A percentile compares a stretch with the other conserved stretches of the same genome.
Conservation (phyloP, 768 basidiomycete genomes). For the Krasilnikovozyma curviuscula region DNA sequence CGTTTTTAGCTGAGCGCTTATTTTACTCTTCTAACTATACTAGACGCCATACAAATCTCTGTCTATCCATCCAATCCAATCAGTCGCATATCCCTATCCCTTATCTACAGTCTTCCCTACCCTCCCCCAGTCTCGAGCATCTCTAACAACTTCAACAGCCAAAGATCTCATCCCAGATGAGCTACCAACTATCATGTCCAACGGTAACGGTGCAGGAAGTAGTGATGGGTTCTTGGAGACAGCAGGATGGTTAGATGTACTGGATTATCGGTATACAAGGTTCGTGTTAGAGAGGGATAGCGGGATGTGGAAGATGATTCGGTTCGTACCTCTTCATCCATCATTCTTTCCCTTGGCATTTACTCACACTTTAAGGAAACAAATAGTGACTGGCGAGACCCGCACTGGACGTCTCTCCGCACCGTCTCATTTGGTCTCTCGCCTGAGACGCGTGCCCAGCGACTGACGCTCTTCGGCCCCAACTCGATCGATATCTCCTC, state of each 20-base stretch:
- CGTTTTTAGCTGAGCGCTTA: neutral
- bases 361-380: neutral
- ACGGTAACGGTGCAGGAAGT: too few relatives aligned
- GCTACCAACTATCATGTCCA: constrained; percentile 24
- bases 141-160: constrained; percentile 10
- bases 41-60: constrained; percentile 74
- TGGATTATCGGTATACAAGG: constrained; percentile 83
- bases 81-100: constrained; percentile 53
- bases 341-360: neutral
- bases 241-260: constrained; percentile 36
- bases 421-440: constrained; percentile 48
- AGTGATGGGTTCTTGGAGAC: too few relatives aligned
- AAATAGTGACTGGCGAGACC: constrained; percentile 74
- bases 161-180: constrained; percentile 24
- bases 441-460: constrained; percentile 38
- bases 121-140: neutral
- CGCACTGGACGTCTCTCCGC: constrained; percentile 43
- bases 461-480: constrained; percentile 53
- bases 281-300: constrained; percentile 70
- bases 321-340: constrained; percentile 33
- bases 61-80: constrained; percentile 50
- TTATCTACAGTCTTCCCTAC: constrained; percentile 59
- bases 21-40: constrained; percentile 4
- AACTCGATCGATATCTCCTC: constrained; percentile 84
- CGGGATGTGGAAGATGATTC: constrained; percentile 61